Percentiles rank a stretch among this genome's conserved stretches.
Conservation (phyloP, 2,329 filamentous ascomycete species). For the Aspergillus fischeri region DNA sequence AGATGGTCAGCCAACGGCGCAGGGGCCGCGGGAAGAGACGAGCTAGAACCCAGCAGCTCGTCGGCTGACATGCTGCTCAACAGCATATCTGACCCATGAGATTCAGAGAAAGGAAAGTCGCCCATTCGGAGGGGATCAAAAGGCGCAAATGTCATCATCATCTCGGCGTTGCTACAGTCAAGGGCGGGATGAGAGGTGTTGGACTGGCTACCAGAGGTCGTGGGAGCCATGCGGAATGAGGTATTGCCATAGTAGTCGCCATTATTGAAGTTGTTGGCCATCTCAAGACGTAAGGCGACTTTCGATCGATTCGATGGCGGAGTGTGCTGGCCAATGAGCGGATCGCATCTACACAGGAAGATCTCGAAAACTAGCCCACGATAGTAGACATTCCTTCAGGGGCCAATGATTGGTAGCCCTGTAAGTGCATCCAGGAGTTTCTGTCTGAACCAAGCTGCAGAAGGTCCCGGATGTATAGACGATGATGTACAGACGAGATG, state of each 20-base stretch:
- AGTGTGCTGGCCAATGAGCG: slow-evolving; percentile 11
- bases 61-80: slow-evolving; percentile 4
- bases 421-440: neutral
- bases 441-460: neutral
- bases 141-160: slow-evolving; percentile 10
- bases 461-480: neutral
- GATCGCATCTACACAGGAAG: slow-evolving; percentile 7
- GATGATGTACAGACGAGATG: neutral
- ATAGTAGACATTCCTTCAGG: neutral
- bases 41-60: slow-evolving; percentile 14
- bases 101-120: slow-evolving; percentile 10
- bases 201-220: slow-evolving; percentile 7
- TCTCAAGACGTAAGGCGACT: slow-evolving; percentile 2
- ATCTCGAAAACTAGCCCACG: neutral
- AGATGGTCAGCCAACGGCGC: slow-evolving; percentile 15
- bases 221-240: neutral
- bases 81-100: slow-evolving; percentile 8
- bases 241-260: slow-evolving; percentile 9
- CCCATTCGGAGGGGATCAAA: slow-evolving; percentile 8
- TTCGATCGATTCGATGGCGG: slow-evolving; percentile 15
- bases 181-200: slow-evolving; percentile 1
- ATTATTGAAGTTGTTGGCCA: slow-evolving; percentile 8
- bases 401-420: neutral
- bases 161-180: slow-evolving; percentile 7
- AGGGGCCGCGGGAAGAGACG: slow-evolving; percentile 8